Conservation (phyloP, 2,329 filamentous ascomycete genomes). For the Catunica adiposa region DNA sequence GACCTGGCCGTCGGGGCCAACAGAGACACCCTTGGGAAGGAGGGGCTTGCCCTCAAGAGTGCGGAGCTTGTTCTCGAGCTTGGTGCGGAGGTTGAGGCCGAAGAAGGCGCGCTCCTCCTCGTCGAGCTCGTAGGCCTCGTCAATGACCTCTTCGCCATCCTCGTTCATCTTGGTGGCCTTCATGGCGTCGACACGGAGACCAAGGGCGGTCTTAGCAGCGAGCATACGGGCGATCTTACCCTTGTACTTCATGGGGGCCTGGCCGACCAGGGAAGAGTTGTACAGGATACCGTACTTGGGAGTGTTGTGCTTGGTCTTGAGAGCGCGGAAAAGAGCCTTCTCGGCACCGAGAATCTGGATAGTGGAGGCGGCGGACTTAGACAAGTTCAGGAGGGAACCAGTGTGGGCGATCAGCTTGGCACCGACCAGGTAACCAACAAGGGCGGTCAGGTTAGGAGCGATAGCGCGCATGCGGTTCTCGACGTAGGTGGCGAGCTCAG, state of each 20-base stretch:
- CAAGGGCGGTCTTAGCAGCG: slow-evolving; percentile 81
- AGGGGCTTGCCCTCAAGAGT: slow-evolving; percentile 81
- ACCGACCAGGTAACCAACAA: slow-evolving; percentile 86
- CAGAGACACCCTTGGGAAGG: slow-evolving; percentile 55
- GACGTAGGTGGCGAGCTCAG: slow-evolving; percentile 75
- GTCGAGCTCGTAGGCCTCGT: slow-evolving; percentile 51
- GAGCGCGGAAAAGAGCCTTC: slow-evolving; percentile 92
- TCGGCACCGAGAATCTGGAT: slow-evolving; percentile 97
- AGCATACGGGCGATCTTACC: slow-evolving; percentile 97
- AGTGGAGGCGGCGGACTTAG: slow-evolving; percentile 87
- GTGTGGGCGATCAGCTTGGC: slow-evolving; percentile 89
- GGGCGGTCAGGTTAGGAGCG: slow-evolving; percentile 82
- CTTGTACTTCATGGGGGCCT: slow-evolving; percentile 97
- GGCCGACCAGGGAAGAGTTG: slow-evolving; percentile 83
- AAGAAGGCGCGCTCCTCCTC: slow-evolving; percentile 80
- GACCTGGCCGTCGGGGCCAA: slow-evolving; percentile 55
- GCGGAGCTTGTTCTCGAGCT: slow-evolving; percentile 60
- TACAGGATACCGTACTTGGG: slow-evolving; percentile 96
- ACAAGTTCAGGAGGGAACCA: slow-evolving; percentile 83
- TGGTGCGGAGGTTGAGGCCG: slow-evolving; percentile 54
- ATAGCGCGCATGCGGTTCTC: slow-evolving; percentile 91
- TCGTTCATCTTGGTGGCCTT: slow-evolving; percentile 54
- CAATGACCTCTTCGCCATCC: slow-evolving; percentile 41
- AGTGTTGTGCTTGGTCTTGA: slow-evolving; percentile 98
- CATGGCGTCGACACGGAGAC: slow-evolving; percentile 72